These are phyloP conservation scores for Aspergillus latus DNA, from an alignment of 2,329 filamentous ascomycete genomes.

Conservation along the genomic window DNA sequence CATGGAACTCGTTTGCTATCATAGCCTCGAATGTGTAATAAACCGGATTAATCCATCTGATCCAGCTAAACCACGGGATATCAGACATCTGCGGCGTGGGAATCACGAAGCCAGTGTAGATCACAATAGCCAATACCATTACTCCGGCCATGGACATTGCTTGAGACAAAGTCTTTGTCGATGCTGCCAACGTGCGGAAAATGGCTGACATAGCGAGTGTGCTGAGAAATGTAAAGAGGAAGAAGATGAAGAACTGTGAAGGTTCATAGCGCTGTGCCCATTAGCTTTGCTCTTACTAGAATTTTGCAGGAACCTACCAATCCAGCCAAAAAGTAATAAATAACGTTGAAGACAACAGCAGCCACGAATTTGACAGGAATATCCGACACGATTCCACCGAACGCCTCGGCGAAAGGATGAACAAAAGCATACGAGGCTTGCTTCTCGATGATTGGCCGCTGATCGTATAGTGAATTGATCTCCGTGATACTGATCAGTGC, in stretches of 20 bases:
- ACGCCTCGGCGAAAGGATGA: slow-evolving; percentile 82
- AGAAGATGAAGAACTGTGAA: slow-evolving; percentile 61
- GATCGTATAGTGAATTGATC: slow-evolving; percentile 83
- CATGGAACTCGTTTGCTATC: slow-evolving; percentile 59
- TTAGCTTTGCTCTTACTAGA: slow-evolving; percentile 14
- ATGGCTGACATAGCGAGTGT: slow-evolving; percentile 60
- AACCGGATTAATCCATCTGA: slow-evolving; percentile 65
- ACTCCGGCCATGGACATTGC: slow-evolving; percentile 60
- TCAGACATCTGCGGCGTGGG: slow-evolving; percentile 54
- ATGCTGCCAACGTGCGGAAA: slow-evolving; percentile 60
- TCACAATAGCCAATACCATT: slow-evolving; percentile 57
- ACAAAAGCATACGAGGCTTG: slow-evolving; percentile 85
- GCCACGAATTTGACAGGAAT: slow-evolving; percentile 79
- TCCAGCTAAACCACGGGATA: slow-evolving; percentile 65
- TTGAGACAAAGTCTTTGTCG: slow-evolving; percentile 61
- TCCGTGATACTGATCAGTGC: slow-evolving; percentile 64
- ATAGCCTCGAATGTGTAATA: slow-evolving; percentile 66
- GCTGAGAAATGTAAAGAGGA: slow-evolving; percentile 60
- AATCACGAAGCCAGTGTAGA: slow-evolving; percentile 68
- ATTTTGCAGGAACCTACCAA: slow-evolving; percentile 44
- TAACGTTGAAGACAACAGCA: slow-evolving; percentile 72
- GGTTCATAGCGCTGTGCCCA: slow-evolving; percentile 34
- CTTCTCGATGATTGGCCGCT: slow-evolving; percentile 91
- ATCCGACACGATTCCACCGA: slow-evolving; percentile 81
- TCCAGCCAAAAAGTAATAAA: slow-evolving; percentile 84